Evolutionary conservation across 2,329 filamentous ascomycete species (phyloP).

Genomic region (Ophioceras dolichostomum): DNA sequence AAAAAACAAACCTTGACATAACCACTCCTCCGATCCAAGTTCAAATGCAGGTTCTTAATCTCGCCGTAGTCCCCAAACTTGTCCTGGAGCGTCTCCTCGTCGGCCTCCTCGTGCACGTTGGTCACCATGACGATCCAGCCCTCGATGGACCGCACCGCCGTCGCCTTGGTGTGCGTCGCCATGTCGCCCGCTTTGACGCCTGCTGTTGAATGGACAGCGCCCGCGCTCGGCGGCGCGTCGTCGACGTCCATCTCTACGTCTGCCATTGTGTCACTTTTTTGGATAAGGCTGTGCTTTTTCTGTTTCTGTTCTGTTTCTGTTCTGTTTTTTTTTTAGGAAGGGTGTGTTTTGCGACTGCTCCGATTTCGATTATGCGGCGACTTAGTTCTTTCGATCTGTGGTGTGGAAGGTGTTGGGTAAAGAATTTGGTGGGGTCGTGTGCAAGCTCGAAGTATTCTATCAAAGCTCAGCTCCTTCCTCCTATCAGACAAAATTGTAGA

Average conservation of each 20-base stretch:
- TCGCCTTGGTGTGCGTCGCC: constrained; percentile 61
- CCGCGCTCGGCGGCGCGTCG: constrained; percentile 1
- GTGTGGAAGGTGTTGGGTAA: too few species aligned
- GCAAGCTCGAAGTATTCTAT: too few species aligned
- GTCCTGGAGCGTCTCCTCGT: constrained; percentile 72
- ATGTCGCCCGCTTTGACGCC: constrained; percentile 52
- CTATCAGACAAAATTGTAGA: too few species aligned
- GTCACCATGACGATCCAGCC: constrained; percentile 83
- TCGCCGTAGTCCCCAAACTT: constrained; percentile 75
- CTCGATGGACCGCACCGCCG: constrained; percentile 75
- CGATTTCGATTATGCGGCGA: too few species aligned
- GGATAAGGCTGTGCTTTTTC: background rate
- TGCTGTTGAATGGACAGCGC: constrained; percentile 10
- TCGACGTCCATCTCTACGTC: constrained; percentile 24
- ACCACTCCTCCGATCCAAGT: constrained; percentile 69
- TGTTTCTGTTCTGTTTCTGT: background rate
- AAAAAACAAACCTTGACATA: constrained; percentile 61
- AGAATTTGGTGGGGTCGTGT: too few species aligned
- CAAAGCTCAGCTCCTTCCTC: too few species aligned
- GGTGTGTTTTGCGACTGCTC: too few species aligned
- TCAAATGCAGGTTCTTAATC: constrained; percentile 78
- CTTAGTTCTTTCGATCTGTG: too few species aligned
- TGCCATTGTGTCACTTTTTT: constrained; percentile 7
- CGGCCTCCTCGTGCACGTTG: constrained; percentile 79
- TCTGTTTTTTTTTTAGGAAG: background rate